These are phyloP conservation scores for Fusarium tuaranense DNA, from an alignment of 2,329 filamentous ascomycete species.

Conservation along the genomic window DNA sequence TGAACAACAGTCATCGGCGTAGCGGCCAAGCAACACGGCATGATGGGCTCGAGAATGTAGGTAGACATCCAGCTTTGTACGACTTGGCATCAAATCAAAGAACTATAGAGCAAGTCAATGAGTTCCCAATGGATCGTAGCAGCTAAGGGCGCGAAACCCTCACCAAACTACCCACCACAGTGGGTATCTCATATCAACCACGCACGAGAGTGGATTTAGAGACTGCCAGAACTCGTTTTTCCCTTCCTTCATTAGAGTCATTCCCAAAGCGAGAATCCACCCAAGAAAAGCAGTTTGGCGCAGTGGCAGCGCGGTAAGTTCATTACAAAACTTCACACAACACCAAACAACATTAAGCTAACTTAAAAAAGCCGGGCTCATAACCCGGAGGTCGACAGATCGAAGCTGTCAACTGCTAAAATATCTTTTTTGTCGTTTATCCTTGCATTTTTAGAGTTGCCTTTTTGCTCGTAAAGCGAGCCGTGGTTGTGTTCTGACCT, in stretches of 20 bases:
- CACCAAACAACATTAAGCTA: too few species aligned
- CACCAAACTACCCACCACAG: not conserved
- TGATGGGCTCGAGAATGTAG: not conserved
- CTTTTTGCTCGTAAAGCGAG: not conserved
- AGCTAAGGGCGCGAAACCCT: not conserved
- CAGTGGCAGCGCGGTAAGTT: constrained; percentile 32
- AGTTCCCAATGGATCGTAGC: not conserved
- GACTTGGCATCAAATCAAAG: too few species aligned
- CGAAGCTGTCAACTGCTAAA: constrained; percentile 36
- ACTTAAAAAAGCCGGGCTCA: constrained; percentile 33
- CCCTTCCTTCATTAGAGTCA: not conserved
- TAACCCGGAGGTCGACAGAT: constrained; percentile 39
- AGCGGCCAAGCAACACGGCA: not conserved
- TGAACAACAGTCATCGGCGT: not conserved
- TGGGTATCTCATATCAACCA: not conserved
- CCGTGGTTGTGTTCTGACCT: not conserved
- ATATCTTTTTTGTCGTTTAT: not conserved
- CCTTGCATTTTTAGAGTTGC: not conserved
- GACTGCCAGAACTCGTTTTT: not conserved
- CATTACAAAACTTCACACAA: too few species aligned
- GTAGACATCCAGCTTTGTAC: not conserved
- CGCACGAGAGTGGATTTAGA: not conserved
- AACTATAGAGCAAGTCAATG: not conserved
- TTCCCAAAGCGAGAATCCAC: not conserved
- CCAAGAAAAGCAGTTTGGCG: constrained; percentile 33